These are phyloP conservation scores for Crepidotus variabilis DNA, from an alignment of 768 basidiomycete genomes.

Conservation along the genomic window DNA sequence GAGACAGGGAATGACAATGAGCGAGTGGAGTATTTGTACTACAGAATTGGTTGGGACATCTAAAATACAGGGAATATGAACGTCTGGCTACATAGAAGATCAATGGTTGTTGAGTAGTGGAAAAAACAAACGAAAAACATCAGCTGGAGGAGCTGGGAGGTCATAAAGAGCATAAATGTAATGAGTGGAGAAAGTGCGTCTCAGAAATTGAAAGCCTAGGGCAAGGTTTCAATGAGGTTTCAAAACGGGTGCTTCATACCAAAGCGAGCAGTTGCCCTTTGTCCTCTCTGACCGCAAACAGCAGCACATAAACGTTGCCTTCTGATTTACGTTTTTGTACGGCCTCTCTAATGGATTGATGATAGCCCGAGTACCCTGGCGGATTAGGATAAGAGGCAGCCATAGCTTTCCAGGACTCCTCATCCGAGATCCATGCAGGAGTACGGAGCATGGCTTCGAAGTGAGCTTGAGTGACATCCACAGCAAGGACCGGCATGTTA, in stretches of 20 bases:
- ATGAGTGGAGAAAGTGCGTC: not conserved
- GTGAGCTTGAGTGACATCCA: slow-evolving; percentile 58
- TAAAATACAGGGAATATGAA: slow-evolving; percentile 1
- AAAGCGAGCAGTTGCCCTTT: slow-evolving; percentile 52
- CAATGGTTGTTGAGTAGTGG: not conserved
- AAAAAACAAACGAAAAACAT: not conserved
- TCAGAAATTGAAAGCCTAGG: not conserved
- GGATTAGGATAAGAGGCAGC: slow-evolving; percentile 43
- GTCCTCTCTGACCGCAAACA: slow-evolving; percentile 70
- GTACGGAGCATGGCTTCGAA: slow-evolving; percentile 63
- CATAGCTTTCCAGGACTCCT: slow-evolving; percentile 69
- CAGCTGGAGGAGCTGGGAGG: not conserved
- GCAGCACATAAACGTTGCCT: slow-evolving; percentile 55
- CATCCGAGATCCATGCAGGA: slow-evolving; percentile 66
- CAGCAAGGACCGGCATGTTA: slow-evolving; percentile 64
- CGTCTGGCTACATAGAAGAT: not conserved
- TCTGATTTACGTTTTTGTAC: slow-evolving; percentile 59
- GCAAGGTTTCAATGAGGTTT: not conserved
- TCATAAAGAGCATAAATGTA: slow-evolving; percentile 4
- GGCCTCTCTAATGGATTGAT: slow-evolving; percentile 64
- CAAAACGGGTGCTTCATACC: not conserved
- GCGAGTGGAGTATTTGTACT: slow-evolving; percentile 69
- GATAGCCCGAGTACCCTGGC: slow-evolving; percentile 55
- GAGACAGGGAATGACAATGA: slow-evolving; percentile 32
- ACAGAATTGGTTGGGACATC: slow-evolving; percentile 64